These are phyloP conservation scores for Neoascochyta sp. DNA, from an alignment of 2,329 filamentous ascomycete genomes.

Conservation along the genomic window DNA sequence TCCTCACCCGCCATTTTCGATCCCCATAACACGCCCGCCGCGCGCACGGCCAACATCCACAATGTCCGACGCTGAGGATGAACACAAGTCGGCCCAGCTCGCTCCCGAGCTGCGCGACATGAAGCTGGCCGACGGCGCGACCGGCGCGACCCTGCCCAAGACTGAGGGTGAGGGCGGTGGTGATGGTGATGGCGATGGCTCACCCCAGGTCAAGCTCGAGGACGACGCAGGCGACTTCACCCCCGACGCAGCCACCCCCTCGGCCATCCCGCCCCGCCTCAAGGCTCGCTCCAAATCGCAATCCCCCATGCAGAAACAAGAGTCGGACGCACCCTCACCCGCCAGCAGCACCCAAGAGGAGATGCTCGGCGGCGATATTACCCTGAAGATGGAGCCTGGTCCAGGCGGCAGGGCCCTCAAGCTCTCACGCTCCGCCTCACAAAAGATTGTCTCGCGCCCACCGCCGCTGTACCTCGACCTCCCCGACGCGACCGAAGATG, in stretches of 20 bases:
- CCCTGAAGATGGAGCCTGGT: constrained; percentile 58
- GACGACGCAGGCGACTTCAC: constrained; percentile 11
- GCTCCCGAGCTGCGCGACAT: constrained; percentile 46
- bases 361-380: constrained; percentile 58
- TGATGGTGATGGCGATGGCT: too few relatives aligned
- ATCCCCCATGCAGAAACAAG: constrained; percentile 32
- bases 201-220: constrained; percentile 27
- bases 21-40: constrained; percentile 11
- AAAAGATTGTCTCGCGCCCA: constrained; percentile 62
- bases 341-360: constrained; percentile 48
- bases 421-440: constrained; percentile 67
- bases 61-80: constrained; percentile 41
- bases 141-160: constrained; percentile 9
- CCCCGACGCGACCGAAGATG: constrained; percentile 73
- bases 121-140: constrained; percentile 43
- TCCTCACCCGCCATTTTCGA: constrained; percentile 13
- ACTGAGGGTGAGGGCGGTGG: constrained; percentile 17
- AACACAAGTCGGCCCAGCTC: constrained; percentile 36
- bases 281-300: constrained; percentile 31
- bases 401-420: constrained; percentile 61
- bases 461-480: constrained; percentile 68
- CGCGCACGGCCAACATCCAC: constrained; percentile 12
- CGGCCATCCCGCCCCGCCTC: constrained; percentile 23
- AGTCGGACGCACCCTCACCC: constrained; percentile 36
- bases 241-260: constrained; percentile 26